Conservation (phyloP, 306 rosid species). For the Castanospermum australe region DNA sequence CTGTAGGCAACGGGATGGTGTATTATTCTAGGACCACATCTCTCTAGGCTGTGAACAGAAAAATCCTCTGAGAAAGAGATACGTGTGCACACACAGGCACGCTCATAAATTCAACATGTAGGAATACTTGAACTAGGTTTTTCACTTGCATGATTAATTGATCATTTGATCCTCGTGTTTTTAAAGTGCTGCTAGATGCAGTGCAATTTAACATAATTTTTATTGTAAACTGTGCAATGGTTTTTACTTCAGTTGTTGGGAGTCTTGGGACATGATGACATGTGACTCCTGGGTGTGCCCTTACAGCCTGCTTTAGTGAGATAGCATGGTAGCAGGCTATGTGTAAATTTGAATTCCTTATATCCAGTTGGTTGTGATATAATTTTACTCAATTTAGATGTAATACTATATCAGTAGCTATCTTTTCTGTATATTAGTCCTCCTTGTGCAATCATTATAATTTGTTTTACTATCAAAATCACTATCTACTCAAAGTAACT, state of each 20-base stretch:
- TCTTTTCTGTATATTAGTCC: background rate
- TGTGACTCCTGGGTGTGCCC: background rate
- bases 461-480: background rate
- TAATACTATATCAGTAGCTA: background rate
- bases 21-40: background rate
- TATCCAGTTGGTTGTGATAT: background rate
- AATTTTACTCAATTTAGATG: background rate
- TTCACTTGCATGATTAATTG: background rate
- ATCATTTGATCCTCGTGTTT: background rate
- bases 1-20: background rate
- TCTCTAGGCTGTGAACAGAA: background rate
- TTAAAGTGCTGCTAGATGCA: background rate
- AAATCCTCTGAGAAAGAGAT: background rate
- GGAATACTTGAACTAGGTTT: constrained; percentile 10
- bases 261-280: background rate
- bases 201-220: background rate
- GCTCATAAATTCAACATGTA: background rate
- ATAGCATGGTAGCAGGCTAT: background rate
- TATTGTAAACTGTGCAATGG: background rate
- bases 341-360: background rate
- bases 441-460: background rate
- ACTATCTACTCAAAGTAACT: background rate
- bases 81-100: background rate
- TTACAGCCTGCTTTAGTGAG: background rate
- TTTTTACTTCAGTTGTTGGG: background rate